A percentile compares a stretch with the other conserved stretches of the same genome.
These are phyloP conservation scores for Neofusicoccum parvum DNA, from an alignment of 2,329 filamentous ascomycete species.

Conservation along the genomic window DNA sequence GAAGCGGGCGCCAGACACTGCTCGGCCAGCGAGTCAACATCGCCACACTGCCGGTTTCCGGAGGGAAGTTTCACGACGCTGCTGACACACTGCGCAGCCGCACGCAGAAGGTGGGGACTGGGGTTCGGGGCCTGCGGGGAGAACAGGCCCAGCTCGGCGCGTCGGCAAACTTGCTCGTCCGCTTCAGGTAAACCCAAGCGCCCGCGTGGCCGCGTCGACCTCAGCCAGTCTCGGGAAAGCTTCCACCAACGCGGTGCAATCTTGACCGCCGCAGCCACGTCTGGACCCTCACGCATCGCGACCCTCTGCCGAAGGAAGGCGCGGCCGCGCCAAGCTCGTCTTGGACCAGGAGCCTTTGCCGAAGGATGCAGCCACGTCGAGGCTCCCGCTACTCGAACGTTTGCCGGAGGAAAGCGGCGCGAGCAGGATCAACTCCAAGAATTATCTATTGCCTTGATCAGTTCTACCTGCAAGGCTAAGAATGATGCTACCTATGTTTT, in stretches of 20 bases:
- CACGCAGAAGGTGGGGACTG: conserved; percentile 5
- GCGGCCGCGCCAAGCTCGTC: neutral
- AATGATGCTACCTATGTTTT: conserved; percentile 10
- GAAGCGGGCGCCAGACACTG: neutral
- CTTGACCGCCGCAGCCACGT: neutral
- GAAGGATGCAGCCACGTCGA: too few species aligned
- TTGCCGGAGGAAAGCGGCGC: neutral
- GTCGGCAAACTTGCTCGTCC: conserved; percentile 12
- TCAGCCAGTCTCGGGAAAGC: neutral
- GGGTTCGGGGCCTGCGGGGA: conserved; percentile 3
- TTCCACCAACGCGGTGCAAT: conserved; percentile 5
- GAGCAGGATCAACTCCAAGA: neutral
- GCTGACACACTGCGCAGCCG: neutral
- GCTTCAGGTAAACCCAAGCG: neutral
- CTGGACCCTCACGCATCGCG: neutral
- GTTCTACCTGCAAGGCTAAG: conserved; percentile 17
- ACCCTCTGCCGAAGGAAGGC: neutral
- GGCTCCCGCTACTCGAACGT: too few species aligned
- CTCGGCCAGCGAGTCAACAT: neutral
- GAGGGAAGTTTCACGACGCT: neutral
- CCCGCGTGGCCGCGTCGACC: neutral
- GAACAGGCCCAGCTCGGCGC: neutral
- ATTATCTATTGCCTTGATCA: conserved; percentile 17
- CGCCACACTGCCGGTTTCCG: neutral
- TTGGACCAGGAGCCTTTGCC: too few species aligned